Evolutionary conservation across 257 asterid genomes (phyloP), one percentile per base, ranked within the genome.

Genomic region (Hygrophila difformis): DNA sequence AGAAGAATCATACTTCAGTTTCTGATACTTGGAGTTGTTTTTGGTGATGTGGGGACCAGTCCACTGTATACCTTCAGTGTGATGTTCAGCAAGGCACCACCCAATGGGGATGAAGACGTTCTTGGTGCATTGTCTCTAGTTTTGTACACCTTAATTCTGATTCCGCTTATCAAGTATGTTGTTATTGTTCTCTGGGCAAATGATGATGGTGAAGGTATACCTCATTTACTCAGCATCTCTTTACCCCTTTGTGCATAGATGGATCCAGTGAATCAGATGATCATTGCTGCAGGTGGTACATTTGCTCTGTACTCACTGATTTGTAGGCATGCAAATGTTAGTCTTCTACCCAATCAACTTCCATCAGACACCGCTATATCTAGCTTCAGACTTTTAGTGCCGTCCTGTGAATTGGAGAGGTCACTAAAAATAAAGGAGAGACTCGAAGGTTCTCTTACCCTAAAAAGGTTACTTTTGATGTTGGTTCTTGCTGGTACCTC

Each of bases 1-100:
- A 79, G 76, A 77, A 73, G 62, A 54, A 20, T 73, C 24, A 39
- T 64, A 28, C 59, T 79, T 63, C 76, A 59, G 14, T 81, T 72
- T 65, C 84, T 74, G 72, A 78, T 87, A 29, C 76, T 81, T 23
- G 93, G 87, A 7, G 66, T 81, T 42, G 82, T 81, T 15, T 81
- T 81, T 65, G 93, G 93, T 20, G 93, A 77, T 55, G 87, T 81
- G 68, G 93, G 99, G 38, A 91, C 97, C 20, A 91, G 99, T 62
- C 99, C 99, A 41, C 64, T 91, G 51, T 91, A 91, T 63, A 87
- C 97, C 55, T 91, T 91, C 60, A 91, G 97, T 33, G 99, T 91
- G 62, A 91, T 87, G 99, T 91, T 91, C 80, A 91, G 96, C 80
- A 91, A 86, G 67, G 99, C 99, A 42, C 99, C 99, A 24, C 89